Conservation (phyloP, 2,329 filamentous ascomycete species). For the Rhynchosporium secalis region DNA sequence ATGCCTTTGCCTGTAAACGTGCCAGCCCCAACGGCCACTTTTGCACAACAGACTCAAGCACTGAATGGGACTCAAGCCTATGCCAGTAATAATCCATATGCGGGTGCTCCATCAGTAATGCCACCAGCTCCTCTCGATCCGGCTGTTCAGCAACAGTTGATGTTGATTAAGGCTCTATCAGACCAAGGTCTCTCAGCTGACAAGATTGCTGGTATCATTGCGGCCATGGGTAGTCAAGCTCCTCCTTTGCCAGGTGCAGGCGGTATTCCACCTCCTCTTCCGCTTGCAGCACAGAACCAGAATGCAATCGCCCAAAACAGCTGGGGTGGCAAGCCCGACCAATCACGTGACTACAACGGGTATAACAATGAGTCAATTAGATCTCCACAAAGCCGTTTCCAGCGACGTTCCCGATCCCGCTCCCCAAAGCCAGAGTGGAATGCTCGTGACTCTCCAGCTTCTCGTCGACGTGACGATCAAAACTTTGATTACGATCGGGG, state of each 20-base stretch:
- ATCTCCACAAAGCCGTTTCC: slow-evolving; percentile 58
- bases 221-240: slow-evolving; percentile 34
- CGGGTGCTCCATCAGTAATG: slow-evolving; percentile 42
- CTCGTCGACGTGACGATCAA: slow-evolving; percentile 47
- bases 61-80: slow-evolving; percentile 43
- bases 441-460: slow-evolving; percentile 56
- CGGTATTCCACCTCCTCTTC: slow-evolving; percentile 36
- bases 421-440: slow-evolving; percentile 77
- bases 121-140: slow-evolving; percentile 46
- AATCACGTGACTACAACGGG: slow-evolving; percentile 55
- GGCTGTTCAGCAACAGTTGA: slow-evolving; percentile 67
- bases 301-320: slow-evolving; percentile 42
- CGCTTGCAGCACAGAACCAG: slow-evolving; percentile 32
- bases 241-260: slow-evolving; percentile 36
- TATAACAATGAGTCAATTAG: slow-evolving; percentile 53
- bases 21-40: slow-evolving; percentile 41
- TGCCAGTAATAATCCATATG: slow-evolving; percentile 42
- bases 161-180: slow-evolving; percentile 72
- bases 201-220: slow-evolving; percentile 60
- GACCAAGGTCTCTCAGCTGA: slow-evolving; percentile 76
- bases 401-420: slow-evolving; percentile 71
- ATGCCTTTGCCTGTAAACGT: slow-evolving; percentile 61
- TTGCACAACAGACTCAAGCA: slow-evolving; percentile 34
- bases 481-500: slow-evolving; percentile 72
- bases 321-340: slow-evolving; percentile 42